Percentiles rank a stretch among this genome's conserved stretches.
phyloP scores from a whole-genome alignment of 2,329 filamentous ascomycete species.

The Arthrobotrys megalospora region DNA sequence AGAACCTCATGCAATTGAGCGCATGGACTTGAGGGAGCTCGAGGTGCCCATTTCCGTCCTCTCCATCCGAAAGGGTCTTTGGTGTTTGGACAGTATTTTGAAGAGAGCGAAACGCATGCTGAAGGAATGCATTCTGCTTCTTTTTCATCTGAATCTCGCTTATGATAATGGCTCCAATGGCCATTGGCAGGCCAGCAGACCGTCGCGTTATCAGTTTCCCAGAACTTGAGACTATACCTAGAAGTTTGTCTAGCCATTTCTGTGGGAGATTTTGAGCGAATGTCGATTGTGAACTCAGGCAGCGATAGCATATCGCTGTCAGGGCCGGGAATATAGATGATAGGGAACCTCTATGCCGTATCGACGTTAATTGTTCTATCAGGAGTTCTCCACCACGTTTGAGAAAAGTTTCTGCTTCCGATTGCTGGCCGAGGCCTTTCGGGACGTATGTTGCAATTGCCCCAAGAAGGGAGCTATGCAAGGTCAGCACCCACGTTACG shows the following conservation, averaged over 20 bases:
- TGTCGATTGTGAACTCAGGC: slow-evolving; percentile 73
- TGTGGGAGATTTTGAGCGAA: slow-evolving; percentile 69
- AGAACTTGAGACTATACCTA: slow-evolving; percentile 61
- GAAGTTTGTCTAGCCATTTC: slow-evolving; percentile 62
- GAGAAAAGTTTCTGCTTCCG: slow-evolving; percentile 71
- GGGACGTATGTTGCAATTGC: slow-evolving; percentile 67
- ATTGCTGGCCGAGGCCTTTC: slow-evolving; percentile 64
- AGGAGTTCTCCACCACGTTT: slow-evolving; percentile 79
- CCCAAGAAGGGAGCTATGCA: slow-evolving; percentile 63
- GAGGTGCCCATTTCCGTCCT: slow-evolving; percentile 67
- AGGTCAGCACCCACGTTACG: slow-evolving; percentile 7
- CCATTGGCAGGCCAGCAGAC: slow-evolving; percentile 90
- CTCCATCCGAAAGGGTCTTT: slow-evolving; percentile 62
- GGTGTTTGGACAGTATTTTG: slow-evolving; percentile 64
- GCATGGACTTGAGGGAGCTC: slow-evolving; percentile 92
- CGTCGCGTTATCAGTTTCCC: slow-evolving; percentile 75
- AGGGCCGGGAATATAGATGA: slow-evolving; percentile 94
- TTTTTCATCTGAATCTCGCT: slow-evolving; percentile 69
- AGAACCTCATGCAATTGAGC: slow-evolving; percentile 91
- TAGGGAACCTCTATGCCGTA: slow-evolving; percentile 93
- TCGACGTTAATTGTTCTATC: slow-evolving; percentile 84
- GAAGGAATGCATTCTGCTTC: slow-evolving; percentile 28
- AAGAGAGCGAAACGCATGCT: slow-evolving; percentile 42
- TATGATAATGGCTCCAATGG: slow-evolving; percentile 86
- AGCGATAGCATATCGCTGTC: slow-evolving; percentile 80